Conservation (phyloP, 441 rosid genomes). For the Theobroma grandiflorum region DNA sequence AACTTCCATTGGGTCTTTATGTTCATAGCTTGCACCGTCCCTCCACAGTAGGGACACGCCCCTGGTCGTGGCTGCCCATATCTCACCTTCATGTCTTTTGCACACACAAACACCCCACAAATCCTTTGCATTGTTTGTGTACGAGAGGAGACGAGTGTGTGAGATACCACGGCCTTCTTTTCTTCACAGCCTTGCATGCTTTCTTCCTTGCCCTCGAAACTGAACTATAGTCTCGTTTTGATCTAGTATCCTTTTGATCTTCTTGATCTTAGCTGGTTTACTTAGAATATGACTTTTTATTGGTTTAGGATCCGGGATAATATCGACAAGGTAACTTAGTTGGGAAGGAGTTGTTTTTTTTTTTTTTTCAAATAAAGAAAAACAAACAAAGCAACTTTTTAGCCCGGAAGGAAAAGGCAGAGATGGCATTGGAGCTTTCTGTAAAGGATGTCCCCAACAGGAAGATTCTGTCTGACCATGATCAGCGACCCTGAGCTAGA, state of each 20-base stretch:
- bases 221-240: neutral
- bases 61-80: neutral
- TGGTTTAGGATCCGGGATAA: neutral
- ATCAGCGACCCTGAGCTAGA: neutral
- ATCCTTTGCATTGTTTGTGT: constrained; percentile 13
- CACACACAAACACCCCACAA: constrained; percentile 13
- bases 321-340: neutral
- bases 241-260: no score
- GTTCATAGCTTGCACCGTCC: constrained; percentile 3
- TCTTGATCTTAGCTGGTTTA: neutral
- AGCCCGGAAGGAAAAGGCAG: neutral
- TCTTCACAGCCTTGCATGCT: neutral
- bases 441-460: neutral
- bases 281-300: neutral
- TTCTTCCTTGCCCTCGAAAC: neutral
- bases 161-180: neutral
- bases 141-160: neutral
- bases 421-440: constrained; percentile 6
- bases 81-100: constrained; percentile 6
- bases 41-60: constrained; percentile 18
- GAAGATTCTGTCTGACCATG: neutral
- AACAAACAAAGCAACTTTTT: neutral
- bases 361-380: neutral
- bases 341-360: neutral
- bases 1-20: constrained; percentile 15